Percentiles rank a stretch among this genome's conserved stretches.
Evolutionary conservation across 192 early-diverging fungal species (phyloP).

Genomic region (Chytriomyces sp.): DNA sequence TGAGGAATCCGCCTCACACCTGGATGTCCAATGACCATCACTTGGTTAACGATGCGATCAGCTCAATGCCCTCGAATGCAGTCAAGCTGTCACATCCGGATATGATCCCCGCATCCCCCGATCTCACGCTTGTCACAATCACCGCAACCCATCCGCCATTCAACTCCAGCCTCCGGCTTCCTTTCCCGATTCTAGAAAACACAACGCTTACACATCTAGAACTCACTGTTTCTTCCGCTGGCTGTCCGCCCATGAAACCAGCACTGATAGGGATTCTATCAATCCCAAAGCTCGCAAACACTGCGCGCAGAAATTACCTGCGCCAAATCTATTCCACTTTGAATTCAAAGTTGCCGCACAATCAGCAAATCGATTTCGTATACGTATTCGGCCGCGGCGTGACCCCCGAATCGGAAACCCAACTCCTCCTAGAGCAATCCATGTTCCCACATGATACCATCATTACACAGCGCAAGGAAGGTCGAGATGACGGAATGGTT

Average conservation of each 20-base stretch:
- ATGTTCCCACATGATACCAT: background rate
- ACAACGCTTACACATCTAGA: background rate
- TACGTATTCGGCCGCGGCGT: constrained; percentile 9
- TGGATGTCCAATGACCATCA: too few species aligned
- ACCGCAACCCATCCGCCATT: too few species aligned
- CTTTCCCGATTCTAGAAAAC: too few species aligned
- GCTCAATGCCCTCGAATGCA: too few species aligned
- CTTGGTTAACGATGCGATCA: too few species aligned
- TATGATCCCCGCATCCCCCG: too few species aligned
- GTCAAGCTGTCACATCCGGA: too few species aligned
- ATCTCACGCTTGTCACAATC: too few species aligned
- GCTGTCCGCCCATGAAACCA: background rate
- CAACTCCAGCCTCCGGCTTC: too few species aligned
- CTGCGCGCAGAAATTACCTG: constrained; percentile 14
- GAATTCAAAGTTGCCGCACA: background rate
- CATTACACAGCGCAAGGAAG: constrained; percentile 6
- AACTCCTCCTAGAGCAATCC: background rate
- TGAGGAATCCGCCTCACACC: too few species aligned
- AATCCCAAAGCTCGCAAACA: background rate
- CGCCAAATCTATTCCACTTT: constrained; percentile 6
- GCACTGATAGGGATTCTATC: constrained; percentile 24
- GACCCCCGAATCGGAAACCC: background rate
- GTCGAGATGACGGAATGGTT: constrained; percentile 22
- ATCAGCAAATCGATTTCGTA: constrained; percentile 1
- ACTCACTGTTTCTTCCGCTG: background rate